Percentiles rank a stretch among this genome's conserved stretches.
Evolutionary conservation across 331 rosid species (phyloP).

Genomic region (Dryas integrifolia): DNA sequence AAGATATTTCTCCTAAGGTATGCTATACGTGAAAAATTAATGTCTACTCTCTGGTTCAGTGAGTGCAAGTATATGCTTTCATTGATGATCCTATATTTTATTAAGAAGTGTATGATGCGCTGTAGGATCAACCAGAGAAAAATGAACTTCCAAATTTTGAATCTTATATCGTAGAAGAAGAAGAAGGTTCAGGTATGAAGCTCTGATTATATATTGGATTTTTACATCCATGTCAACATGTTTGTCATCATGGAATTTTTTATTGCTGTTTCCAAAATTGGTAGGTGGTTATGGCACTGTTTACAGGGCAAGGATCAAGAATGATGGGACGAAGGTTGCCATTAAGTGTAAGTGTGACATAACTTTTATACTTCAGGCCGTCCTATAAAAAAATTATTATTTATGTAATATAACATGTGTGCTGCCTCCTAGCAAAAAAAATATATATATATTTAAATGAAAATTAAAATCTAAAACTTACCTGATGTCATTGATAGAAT

Average conservation of each 20-base stretch:
- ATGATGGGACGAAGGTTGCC: constrained; percentile 55
- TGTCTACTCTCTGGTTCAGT: not conserved
- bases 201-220: not conserved
- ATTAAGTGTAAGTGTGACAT: constrained; percentile 52
- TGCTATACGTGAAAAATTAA: not conserved
- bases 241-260: constrained; percentile 12
- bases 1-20: constrained; percentile 31
- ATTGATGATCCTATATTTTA: not conserved
- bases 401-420: not conserved
- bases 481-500: not conserved
- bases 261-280: constrained; percentile 22
- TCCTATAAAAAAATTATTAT: not conserved
- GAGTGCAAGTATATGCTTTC: not conserved
- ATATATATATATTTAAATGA: not conserved
- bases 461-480: not conserved
- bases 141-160: constrained; percentile 56
- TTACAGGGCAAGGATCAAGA: constrained; percentile 53
- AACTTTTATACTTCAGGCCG: not conserved
- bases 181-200: constrained; percentile 74
- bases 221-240: not conserved
- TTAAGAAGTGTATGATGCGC: not conserved
- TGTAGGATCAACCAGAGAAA: constrained; percentile 46
- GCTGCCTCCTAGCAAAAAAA: not conserved
- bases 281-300: constrained; percentile 82
- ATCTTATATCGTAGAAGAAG: constrained; percentile 49